These are phyloP conservation scores for Aspergillus olivimuriae DNA, from an alignment of 495 filamentous ascomycete species.

Conservation along the genomic window DNA sequence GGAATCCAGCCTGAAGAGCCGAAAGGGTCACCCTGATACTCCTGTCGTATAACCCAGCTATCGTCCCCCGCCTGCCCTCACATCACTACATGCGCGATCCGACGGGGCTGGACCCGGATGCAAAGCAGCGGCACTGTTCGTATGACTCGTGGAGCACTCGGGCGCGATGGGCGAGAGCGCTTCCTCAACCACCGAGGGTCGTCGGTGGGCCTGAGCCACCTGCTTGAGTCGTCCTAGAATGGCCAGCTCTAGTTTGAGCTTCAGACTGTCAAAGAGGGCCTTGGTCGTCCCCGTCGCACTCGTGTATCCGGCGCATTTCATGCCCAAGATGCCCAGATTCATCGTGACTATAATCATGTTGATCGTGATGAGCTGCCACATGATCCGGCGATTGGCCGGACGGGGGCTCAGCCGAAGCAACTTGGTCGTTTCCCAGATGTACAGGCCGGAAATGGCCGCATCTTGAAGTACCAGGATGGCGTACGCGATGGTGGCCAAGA, in stretches of 20 bases:
- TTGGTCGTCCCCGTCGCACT: slow-evolving; percentile 51
- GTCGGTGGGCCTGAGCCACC: slow-evolving; percentile 29
- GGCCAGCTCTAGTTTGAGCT: slow-evolving; percentile 58
- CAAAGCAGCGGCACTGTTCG: no score
- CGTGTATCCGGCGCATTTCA: no score
- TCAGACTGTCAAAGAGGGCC: slow-evolving; percentile 55
- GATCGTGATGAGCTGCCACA: slow-evolving; percentile 50
- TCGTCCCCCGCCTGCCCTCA: no score
- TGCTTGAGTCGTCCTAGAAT: slow-evolving; percentile 50
- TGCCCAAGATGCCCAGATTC: slow-evolving; percentile 45
- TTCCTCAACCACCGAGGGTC: slow-evolving; percentile 21
- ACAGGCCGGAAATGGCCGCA: slow-evolving; percentile 49
- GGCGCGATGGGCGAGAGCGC: no score
- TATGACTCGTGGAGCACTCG: no score
- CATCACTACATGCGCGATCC: no score
- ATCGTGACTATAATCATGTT: slow-evolving; percentile 47
- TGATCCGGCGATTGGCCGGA: slow-evolving; percentile 37
- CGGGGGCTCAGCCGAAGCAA: slow-evolving; percentile 44
- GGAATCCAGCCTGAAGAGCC: no score
- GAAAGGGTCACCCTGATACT: no score
- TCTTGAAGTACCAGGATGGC: slow-evolving; percentile 54
- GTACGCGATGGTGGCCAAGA: slow-evolving; percentile 53
- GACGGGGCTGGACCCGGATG: no score
- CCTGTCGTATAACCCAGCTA: no score
- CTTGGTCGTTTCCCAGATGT: slow-evolving; percentile 48